These are phyloP conservation scores for Liquidambar formosana DNA, from an alignment of 164 flowering plant genomes.

Conservation along the genomic window DNA sequence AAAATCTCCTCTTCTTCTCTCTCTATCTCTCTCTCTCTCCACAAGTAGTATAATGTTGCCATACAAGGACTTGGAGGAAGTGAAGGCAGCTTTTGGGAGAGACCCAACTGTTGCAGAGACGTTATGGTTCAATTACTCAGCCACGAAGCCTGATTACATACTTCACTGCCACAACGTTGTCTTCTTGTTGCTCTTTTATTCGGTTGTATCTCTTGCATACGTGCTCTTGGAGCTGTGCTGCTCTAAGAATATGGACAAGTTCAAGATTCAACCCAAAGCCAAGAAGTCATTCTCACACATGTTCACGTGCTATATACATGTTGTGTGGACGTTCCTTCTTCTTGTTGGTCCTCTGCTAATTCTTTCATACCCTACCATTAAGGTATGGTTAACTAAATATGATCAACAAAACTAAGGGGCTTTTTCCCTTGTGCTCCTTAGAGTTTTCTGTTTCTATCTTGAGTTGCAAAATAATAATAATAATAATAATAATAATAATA, in stretches of 20 bases:
- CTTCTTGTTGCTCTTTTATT: neutral
- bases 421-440: too few relatives aligned
- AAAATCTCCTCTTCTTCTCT: too few relatives aligned
- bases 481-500: too few relatives aligned
- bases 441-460: neutral
- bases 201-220: neutral
- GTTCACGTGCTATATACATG: neutral
- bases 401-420: neutral
- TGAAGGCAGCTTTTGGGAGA: neutral
- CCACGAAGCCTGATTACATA: neutral
- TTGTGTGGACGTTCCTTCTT: neutral
- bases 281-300: neutral
- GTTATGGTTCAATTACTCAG: neutral
- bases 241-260: neutral
- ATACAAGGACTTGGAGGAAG: too few relatives aligned
- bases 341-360: neutral
- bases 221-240: neutral
- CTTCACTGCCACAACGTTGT: slow-evolving; percentile 2
- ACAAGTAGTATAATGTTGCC: neutral
- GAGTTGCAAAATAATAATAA: too few relatives aligned
- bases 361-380: neutral
- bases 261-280: neutral
- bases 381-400: neutral
- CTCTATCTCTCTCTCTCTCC: too few relatives aligned
- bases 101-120: neutral